phyloP scores from a whole-genome alignment of 148 eudicot genomes.

The Polygonum aviculare region DNA sequence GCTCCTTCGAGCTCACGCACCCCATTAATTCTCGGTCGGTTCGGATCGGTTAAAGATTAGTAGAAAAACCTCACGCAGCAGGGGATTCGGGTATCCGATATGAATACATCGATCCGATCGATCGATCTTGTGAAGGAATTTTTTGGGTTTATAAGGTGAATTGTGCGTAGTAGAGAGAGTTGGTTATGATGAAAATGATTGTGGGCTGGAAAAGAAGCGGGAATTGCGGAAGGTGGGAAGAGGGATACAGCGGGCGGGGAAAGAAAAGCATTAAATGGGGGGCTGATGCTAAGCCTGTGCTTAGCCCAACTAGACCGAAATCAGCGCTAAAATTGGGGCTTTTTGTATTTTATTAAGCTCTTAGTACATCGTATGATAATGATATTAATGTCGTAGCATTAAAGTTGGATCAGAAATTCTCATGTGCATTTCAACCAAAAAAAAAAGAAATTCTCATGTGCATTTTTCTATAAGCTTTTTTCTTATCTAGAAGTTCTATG shows the following conservation, averaged over 20 bases:
- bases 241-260: not conserved
- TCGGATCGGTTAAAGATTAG: not conserved
- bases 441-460: no score
- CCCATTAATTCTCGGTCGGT: constrained; percentile 37
- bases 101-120: no score
- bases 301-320: not conserved
- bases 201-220: not conserved
- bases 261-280: constrained; percentile 8
- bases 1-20: constrained; percentile 77
- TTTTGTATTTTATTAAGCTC: not conserved
- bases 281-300: not conserved
- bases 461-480: no score
- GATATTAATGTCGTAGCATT: no score
- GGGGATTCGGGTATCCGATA: not conserved
- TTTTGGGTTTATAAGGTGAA: no score
- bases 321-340: not conserved
- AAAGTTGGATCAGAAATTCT: no score
- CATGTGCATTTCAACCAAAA: no score
- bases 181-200: not conserved
- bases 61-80: not conserved
- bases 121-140: no score
- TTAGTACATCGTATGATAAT: no score
- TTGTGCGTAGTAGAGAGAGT: no score
- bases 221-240: constrained; percentile 9
- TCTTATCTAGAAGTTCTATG: no score